Evolutionary conservation across 225 moss, liverwort and hornwort species (phyloP).

Genomic region (Climacium dendroides): DNA sequence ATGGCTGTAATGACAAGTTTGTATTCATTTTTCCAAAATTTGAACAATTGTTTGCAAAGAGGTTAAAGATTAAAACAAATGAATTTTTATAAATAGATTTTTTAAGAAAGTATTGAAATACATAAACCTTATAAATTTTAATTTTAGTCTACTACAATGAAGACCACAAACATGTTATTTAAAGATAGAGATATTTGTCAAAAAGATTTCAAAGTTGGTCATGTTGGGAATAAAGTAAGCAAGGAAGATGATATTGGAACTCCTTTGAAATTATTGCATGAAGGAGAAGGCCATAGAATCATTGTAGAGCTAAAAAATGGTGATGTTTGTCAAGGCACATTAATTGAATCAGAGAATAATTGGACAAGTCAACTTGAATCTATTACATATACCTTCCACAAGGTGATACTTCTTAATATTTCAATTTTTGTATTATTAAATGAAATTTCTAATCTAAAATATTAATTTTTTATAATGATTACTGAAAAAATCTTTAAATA

Average conservation of each 20-base stretch:
- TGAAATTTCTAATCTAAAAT: background rate
- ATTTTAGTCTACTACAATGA: background rate
- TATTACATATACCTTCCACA: conserved; percentile 22
- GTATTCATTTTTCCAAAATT: background rate
- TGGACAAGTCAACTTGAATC: conserved; percentile 81
- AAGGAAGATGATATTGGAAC: conserved; percentile 36
- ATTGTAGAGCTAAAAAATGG: conserved; percentile 67
- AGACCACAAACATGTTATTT: background rate
- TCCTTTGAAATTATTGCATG: conserved; percentile 74
- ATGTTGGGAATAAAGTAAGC: background rate
- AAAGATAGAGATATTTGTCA: background rate
- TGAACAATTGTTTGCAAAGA: background rate
- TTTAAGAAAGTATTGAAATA: background rate
- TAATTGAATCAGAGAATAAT: conserved; percentile 72
- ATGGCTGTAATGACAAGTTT: background rate
- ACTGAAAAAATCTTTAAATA: background rate
- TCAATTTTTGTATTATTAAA: background rate
- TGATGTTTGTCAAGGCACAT: conserved; percentile 49
- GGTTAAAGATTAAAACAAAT: background rate
- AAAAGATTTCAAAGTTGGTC: background rate
- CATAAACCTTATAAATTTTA: background rate
- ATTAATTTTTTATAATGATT: too few relatives aligned
- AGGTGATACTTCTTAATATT: background rate
- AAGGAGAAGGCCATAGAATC: conserved; percentile 78
- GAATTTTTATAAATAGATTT: background rate